phyloP scores from a whole-genome alignment of 495 filamentous ascomycete genomes.

The Penicillium bialowiezense region DNA sequence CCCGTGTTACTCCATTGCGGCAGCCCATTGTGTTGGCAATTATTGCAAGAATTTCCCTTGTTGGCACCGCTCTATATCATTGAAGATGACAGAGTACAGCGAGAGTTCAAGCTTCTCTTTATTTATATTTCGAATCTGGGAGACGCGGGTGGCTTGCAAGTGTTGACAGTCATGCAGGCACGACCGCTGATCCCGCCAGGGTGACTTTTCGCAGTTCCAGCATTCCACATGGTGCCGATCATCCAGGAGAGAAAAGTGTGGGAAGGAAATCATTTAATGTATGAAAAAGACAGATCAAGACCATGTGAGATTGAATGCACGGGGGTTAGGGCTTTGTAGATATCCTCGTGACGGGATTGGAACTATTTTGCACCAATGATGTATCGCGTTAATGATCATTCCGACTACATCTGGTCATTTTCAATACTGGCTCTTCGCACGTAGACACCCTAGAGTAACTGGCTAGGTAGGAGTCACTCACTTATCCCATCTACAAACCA shows the following conservation, averaged over 20 bases:
- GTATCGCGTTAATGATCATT: no score
- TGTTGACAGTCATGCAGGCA: background rate
- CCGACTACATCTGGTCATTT: no score
- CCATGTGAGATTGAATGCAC: background rate
- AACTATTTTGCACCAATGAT: no score
- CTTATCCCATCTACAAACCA: no score
- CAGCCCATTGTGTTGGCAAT: constrained; percentile 6
- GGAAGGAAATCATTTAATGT: no score
- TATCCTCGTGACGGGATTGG: background rate
- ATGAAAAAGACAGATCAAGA: background rate
- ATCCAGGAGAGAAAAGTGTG: constrained; percentile 5
- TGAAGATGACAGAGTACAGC: no score
- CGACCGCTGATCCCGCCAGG: background rate
- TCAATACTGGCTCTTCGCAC: no score
- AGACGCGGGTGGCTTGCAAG: background rate
- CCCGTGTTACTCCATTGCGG: constrained; percentile 1
- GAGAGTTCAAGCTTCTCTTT: background rate
- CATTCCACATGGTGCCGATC: constrained; percentile 14
- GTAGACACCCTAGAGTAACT: no score
- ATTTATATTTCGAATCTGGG: background rate
- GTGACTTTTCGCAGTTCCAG: background rate
- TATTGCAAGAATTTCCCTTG: background rate
- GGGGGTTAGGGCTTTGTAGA: background rate
- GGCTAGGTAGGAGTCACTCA: no score
- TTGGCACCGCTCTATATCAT: no score